phyloP scores from a whole-genome alignment of 2,329 filamentous ascomycete species.

The Fusarium vanettenii region DNA sequence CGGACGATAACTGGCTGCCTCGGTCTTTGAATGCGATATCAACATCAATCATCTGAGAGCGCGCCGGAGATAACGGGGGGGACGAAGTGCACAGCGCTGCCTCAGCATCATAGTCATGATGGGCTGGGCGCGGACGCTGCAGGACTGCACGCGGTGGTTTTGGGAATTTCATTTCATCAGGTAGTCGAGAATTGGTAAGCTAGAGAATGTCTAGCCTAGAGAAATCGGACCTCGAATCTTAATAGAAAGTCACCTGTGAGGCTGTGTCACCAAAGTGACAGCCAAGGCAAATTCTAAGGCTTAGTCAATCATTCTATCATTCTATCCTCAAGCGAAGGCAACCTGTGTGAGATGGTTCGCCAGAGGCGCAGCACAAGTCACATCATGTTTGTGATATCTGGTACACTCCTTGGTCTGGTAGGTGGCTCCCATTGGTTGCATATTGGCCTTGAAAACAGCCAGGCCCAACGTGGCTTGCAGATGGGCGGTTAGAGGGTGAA shows the following conservation, averaged over 20 bases:
- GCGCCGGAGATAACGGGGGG: neutral
- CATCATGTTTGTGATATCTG: neutral
- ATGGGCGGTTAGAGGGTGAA: neutral
- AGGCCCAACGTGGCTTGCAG: neutral
- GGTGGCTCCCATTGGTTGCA: neutral
- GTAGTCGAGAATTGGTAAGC: fast-evolving
- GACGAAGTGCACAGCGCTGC: fast-evolving
- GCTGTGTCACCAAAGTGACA: neutral
- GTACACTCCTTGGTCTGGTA: too few relatives aligned
- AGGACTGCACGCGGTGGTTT: neutral
- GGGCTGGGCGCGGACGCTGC: fast-evolving
- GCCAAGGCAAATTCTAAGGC: neutral
- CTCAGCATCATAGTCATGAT: fast-evolving
- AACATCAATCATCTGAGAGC: neutral
- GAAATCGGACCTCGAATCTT: neutral
- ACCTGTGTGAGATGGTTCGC: neutral
- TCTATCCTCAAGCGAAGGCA: neutral
- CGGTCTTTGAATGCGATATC: too few relatives aligned
- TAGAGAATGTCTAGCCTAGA: neutral
- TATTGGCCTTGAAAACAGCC: neutral
- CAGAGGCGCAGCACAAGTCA: neutral
- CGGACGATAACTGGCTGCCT: neutral
- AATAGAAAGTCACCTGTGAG: neutral
- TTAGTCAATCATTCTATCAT: neutral
- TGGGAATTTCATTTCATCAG: neutral